These are phyloP conservation scores for Penicillium sp. DNA, from an alignment of 2,329 filamentous ascomycete genomes.

Conservation along the genomic window DNA sequence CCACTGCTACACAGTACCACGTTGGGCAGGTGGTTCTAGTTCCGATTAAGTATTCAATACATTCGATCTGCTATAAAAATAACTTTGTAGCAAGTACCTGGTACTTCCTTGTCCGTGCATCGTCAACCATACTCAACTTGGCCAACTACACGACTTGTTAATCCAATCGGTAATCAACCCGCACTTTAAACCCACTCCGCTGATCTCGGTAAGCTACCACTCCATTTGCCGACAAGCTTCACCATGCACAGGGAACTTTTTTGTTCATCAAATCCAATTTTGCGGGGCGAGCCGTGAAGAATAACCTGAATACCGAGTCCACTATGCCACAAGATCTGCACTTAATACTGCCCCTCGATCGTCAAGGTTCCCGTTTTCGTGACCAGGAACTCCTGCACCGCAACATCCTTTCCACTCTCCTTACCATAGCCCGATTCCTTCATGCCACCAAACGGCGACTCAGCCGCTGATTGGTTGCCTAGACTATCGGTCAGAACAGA, in stretches of 20 bases:
- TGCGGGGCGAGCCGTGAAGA: neutral
- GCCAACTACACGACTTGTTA: slow-evolving; percentile 21
- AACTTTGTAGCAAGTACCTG: neutral
- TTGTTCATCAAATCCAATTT: neutral
- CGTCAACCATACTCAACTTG: slow-evolving; percentile 18
- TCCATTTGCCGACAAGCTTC: too few species aligned
- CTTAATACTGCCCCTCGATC: slow-evolving; percentile 56
- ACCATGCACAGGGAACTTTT: too few species aligned
- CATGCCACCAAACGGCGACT: slow-evolving; percentile 67
- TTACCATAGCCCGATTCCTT: slow-evolving; percentile 70
- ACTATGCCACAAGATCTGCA: neutral
- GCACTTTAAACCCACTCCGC: neutral
- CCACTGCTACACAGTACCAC: neutral
- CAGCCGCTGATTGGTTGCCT: slow-evolving; percentile 65
- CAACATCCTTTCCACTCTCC: slow-evolving; percentile 67
- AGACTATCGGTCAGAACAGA: neutral
- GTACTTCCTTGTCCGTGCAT: slow-evolving; percentile 5
- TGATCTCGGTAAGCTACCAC: neutral
- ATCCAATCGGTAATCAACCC: neutral
- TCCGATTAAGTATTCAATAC: neutral
- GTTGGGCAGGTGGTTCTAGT: neutral
- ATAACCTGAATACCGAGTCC: neutral
- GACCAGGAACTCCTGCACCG: slow-evolving; percentile 62
- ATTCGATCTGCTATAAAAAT: neutral
- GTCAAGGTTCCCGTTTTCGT: slow-evolving; percentile 68